Evolutionary conservation across 2,329 filamentous ascomycete species (phyloP).

Genomic region (Penicillium hordei): DNA sequence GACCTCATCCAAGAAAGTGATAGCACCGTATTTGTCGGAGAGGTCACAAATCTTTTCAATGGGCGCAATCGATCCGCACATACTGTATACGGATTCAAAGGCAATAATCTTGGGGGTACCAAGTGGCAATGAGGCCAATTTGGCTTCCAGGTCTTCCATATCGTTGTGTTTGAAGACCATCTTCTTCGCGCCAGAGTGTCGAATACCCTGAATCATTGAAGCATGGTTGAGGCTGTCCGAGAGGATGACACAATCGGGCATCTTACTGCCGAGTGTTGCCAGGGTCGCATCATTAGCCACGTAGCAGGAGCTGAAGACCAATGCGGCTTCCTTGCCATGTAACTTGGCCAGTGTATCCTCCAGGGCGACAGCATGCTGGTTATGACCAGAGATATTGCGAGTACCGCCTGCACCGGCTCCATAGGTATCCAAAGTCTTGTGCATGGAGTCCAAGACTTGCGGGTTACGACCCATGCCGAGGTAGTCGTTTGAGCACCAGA

Average conservation of each 20-base stretch:
- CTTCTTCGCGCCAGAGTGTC: slow-evolving; percentile 95
- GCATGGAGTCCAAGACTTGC: slow-evolving; percentile 85
- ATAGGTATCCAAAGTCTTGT: slow-evolving; percentile 90
- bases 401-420: slow-evolving; percentile 94
- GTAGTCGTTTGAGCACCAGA: slow-evolving; percentile 99
- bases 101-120: slow-evolving; percentile 95
- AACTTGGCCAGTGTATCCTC: slow-evolving; percentile 81
- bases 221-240: slow-evolving; percentile 97
- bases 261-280: slow-evolving; percentile 92
- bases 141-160: slow-evolving; percentile 84
- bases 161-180: slow-evolving; percentile 99
- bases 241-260: slow-evolving; percentile 96
- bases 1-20: slow-evolving; percentile 97
- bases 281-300: slow-evolving; percentile 97
- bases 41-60: slow-evolving; percentile 95
- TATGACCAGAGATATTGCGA: slow-evolving; percentile 96
- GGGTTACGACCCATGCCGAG: slow-evolving; percentile 94
- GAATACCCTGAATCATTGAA: slow-evolving; percentile 99
- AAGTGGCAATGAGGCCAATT: slow-evolving; percentile 81
- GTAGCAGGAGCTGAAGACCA: slow-evolving; percentile 97
- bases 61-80: slow-evolving; percentile 96
- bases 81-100: slow-evolving; percentile 98
- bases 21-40: slow-evolving; percentile 94
- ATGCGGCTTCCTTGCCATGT: slow-evolving; percentile 84
- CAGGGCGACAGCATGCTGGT: slow-evolving; percentile 84